Percentiles rank a stretch among this genome's conserved stretches.
These are phyloP conservation scores for Glaciozyma martinii DNA, from an alignment of 768 basidiomycete genomes.

Conservation along the genomic window DNA sequence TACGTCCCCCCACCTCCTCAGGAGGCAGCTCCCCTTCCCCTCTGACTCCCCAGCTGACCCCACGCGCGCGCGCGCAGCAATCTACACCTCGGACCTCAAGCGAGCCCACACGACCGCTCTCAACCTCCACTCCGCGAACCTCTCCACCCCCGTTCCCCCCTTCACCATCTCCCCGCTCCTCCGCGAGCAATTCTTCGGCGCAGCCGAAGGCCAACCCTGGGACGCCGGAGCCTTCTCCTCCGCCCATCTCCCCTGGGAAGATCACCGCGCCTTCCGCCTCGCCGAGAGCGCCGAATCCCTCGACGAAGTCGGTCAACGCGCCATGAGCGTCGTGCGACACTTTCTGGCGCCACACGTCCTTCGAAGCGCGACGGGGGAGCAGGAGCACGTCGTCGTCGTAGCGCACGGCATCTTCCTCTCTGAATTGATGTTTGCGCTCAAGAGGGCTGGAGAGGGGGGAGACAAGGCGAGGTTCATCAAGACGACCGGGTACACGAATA, in stretches of 20 bases:
- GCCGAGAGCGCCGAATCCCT: constrained; percentile 39
- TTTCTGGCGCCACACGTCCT: constrained; percentile 40
- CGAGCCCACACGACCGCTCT: constrained; percentile 42
- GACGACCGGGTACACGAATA: constrained; percentile 31
- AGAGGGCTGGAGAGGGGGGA: constrained; percentile 8
- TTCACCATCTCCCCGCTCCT: constrained; percentile 38
- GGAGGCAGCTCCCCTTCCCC: background rate
- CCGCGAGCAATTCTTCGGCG: constrained; percentile 44
- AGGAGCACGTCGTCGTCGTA: constrained; percentile 36
- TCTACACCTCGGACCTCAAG: constrained; percentile 41
- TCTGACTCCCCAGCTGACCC: constrained; percentile 34
- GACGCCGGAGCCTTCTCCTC: constrained; percentile 16
- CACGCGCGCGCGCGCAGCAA: constrained; percentile 33
- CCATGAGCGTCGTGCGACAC: constrained; percentile 32
- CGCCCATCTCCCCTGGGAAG: constrained; percentile 29
- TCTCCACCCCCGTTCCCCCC: constrained; percentile 33
- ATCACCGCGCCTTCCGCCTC: constrained; percentile 39
- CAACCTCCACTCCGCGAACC: constrained; percentile 34
- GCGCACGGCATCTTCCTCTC: constrained; percentile 44
- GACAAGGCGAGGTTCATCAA: constrained; percentile 18
- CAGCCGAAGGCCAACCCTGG: constrained; percentile 37
- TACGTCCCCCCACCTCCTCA: background rate
- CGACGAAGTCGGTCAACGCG: constrained; percentile 41
- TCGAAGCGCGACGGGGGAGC: too few species aligned
- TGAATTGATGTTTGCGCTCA: constrained; percentile 41